These are phyloP conservation scores for Russula sp. DNA, from an alignment of 768 basidiomycete species.

Conservation along the genomic window DNA sequence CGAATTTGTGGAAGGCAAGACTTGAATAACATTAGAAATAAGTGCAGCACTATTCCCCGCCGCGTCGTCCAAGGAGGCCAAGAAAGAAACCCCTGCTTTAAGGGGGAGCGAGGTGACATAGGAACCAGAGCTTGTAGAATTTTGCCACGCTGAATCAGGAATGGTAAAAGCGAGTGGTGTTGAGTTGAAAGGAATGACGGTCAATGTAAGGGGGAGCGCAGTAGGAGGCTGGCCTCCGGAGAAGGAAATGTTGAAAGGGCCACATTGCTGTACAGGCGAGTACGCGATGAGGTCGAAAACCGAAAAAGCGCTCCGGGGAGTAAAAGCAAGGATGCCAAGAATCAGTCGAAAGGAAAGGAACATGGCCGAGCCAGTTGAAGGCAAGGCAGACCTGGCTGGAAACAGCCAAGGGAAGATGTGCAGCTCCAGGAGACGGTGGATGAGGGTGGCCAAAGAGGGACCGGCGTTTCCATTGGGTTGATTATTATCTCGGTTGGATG, in stretches of 20 bases:
- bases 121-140: slow-evolving; percentile 35
- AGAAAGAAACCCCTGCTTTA: slow-evolving; percentile 39
- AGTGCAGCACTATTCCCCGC: slow-evolving; percentile 34
- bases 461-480: neutral
- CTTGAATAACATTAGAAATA: slow-evolving; percentile 42
- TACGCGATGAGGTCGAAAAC: slow-evolving; percentile 28
- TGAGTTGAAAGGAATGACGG: slow-evolving; percentile 48
- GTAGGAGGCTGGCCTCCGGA: slow-evolving; percentile 32
- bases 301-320: slow-evolving; percentile 26
- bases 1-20: slow-evolving; percentile 36
- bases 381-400: neutral
- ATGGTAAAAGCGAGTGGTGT: slow-evolving; percentile 43
- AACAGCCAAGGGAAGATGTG: neutral
- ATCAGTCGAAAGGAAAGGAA: slow-evolving; percentile 4
- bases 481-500: neutral
- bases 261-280: slow-evolving; percentile 47
- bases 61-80: slow-evolving; percentile 48
- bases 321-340: slow-evolving; percentile 21
- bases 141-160: slow-evolving; percentile 31
- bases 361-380: slow-evolving; percentile 7
- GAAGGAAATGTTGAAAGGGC: slow-evolving; percentile 40
- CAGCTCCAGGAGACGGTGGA: neutral
- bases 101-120: slow-evolving; percentile 47
- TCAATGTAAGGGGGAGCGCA: slow-evolving; percentile 38
- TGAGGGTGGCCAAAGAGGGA: neutral